Evolutionary conservation across 2,329 filamentous ascomycete genomes (phyloP).

Genomic region (Helminthosporium solani): DNA sequence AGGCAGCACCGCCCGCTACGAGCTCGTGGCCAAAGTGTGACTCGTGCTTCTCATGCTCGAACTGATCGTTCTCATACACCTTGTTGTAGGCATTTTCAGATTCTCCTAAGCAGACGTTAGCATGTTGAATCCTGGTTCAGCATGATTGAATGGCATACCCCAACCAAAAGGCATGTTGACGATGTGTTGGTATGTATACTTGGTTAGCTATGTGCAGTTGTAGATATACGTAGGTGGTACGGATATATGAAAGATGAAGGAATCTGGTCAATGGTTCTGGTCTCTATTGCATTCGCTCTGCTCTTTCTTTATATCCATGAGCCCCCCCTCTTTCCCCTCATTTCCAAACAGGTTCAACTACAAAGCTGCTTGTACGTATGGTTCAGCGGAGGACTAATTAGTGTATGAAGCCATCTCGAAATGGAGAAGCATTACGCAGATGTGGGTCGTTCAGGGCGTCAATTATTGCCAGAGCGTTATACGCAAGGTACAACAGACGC

Average conservation of each 20-base stretch:
- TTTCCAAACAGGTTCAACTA: conserved; percentile 18
- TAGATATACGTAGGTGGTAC: background rate
- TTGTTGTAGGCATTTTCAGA: conserved; percentile 56
- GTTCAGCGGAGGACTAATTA: conserved; percentile 14
- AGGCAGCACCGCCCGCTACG: conserved; percentile 72
- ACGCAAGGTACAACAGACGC: too few relatives aligned
- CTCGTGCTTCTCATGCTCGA: conserved; percentile 61
- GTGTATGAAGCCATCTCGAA: conserved; percentile 9
- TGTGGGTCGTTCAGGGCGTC: background rate
- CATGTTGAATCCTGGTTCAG: background rate
- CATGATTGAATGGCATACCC: conserved; percentile 29
- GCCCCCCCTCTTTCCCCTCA: conserved; percentile 18
- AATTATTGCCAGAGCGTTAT: conserved; percentile 25
- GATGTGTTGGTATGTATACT: too few relatives aligned
- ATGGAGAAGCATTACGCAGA: conserved; percentile 20
- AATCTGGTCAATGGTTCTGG: too few relatives aligned
- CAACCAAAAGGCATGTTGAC: conserved; percentile 49
- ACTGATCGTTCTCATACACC: conserved; percentile 53
- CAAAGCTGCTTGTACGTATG: conserved; percentile 22
- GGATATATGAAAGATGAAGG: too few relatives aligned
- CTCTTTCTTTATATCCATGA: background rate
- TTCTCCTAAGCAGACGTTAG: conserved; percentile 45
- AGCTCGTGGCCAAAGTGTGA: conserved; percentile 70
- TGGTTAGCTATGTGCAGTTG: too few relatives aligned
- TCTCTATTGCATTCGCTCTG: too few relatives aligned